phyloP scores from a whole-genome alignment of 495 filamentous ascomycete species.

The Peziza echinospora region DNA sequence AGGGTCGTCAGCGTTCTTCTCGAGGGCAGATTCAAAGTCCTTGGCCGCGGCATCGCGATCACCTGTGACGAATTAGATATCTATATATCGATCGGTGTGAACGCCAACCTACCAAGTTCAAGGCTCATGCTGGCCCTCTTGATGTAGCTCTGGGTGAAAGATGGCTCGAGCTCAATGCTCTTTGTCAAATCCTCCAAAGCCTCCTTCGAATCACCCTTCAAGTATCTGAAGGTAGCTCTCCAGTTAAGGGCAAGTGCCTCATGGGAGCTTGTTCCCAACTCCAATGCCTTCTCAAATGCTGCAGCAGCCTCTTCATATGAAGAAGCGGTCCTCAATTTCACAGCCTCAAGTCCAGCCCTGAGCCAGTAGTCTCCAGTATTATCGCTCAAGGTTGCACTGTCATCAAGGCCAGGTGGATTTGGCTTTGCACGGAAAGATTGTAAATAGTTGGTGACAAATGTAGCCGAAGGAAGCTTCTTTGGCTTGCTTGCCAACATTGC shows the following conservation, averaged over 20 bases:
- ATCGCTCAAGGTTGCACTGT: slow-evolving; percentile 50
- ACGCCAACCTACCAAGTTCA: slow-evolving; percentile 50
- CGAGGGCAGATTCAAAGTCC: slow-evolving; percentile 72
- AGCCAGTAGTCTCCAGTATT: slow-evolving; percentile 67
- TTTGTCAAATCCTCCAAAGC: slow-evolving; percentile 70
- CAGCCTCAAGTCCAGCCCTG: slow-evolving; percentile 53
- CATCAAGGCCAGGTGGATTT: slow-evolving; percentile 63
- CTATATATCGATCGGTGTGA: not conserved
- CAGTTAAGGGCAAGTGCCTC: slow-evolving; percentile 89
- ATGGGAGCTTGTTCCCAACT: slow-evolving; percentile 51
- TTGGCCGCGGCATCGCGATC: slow-evolving; percentile 66
- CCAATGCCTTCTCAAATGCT: slow-evolving; percentile 72
- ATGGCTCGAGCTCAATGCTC: slow-evolving; percentile 73
- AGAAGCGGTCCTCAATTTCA: slow-evolving; percentile 68
- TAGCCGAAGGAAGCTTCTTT: slow-evolving; percentile 66
- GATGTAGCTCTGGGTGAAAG: slow-evolving; percentile 87
- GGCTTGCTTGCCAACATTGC: slow-evolving; percentile 52
- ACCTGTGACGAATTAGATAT: slow-evolving; percentile 27
- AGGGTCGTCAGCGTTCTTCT: slow-evolving; percentile 70
- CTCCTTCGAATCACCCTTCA: slow-evolving; percentile 64
- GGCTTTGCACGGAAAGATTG: slow-evolving; percentile 79
- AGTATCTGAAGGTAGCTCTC: slow-evolving; percentile 84
- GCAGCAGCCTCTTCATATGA: slow-evolving; percentile 70
- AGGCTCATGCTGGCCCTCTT: slow-evolving; percentile 97
- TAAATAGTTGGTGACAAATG: slow-evolving; percentile 94